Evolutionary conservation across 495 filamentous ascomycete genomes (phyloP), one percentile per base, ranked within the genome.

Genomic region (Pseudevernia furfuracea): DNA sequence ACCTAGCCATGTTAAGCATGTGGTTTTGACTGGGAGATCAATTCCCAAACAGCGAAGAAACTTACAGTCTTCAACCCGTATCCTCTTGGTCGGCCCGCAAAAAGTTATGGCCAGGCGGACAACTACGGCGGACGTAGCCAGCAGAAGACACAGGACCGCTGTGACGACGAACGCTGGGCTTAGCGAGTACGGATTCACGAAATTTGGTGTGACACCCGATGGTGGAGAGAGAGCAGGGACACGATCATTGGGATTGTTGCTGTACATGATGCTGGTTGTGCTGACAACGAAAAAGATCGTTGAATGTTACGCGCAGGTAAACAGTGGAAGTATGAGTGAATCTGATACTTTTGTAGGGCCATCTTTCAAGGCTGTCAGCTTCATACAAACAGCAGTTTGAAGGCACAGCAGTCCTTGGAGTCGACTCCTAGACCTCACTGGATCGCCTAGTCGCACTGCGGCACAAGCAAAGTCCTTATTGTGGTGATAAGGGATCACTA

Each of bases 1-100:
- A 39, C 19, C 44, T 62, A 25, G 34, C 21, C 23, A 19, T 21
- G n/a, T 17, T 62, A 15, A 62, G 44, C 25, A 28, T 55, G 23
- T 52, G n/a, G 48, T 48, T 39, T 55, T 38, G 3, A 55, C 34
- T 41, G 11, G 23, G 48, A 36, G 1, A 38, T 4, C 36, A n/a
- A 19, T 7, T 28, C 4, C 37, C 23, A 32, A 7, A 12, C 19
- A 12, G 4, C n/a, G 46, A 11, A 53, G 23, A 30, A 30, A 43
- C 48, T 4, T 62, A 62, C 48, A 32, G 19, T 62, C 60, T 62
- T 62, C 60, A 62, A 62, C 23, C n/a, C 48, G 34, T 21, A 62
- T 39, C 23, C 34, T 55, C 60, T 38, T 62, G 12, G 1, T 43
- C 14, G 60, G 30, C 36, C 48, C 60, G 8, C 5, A 2, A 17